These are phyloP conservation scores for Zymoseptoria crescenta DNA, from an alignment of 2,329 filamentous ascomycete genomes.

Conservation along the genomic window DNA sequence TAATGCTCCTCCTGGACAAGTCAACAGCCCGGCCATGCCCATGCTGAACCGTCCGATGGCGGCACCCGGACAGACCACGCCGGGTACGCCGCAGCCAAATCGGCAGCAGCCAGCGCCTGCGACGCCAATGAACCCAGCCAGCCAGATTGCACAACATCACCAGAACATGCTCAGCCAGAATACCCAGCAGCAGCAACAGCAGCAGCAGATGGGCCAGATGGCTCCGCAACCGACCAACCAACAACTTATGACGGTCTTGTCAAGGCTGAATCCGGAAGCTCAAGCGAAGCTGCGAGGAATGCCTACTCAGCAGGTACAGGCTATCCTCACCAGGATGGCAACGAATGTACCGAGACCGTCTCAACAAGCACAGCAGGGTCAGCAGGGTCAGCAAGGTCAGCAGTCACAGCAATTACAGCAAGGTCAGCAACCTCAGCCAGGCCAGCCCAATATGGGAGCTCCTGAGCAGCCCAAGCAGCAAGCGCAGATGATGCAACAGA, in stretches of 20 bases:
- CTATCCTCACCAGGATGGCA: conserved; percentile 8
- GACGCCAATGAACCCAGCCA: conserved; percentile 20
- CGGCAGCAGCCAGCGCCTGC: conserved; percentile 21
- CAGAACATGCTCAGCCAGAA: conserved; percentile 28
- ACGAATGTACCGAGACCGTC: conserved; percentile 7
- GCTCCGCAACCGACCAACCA: conserved; percentile 4
- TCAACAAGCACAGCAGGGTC: background rate
- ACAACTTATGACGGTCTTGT: background rate
- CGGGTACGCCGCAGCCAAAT: conserved; percentile 28
- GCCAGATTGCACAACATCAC: conserved; percentile 24
- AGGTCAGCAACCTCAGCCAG: background rate
- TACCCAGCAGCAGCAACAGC: conserved; percentile 28
- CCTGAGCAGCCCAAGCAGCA: conserved; percentile 1
- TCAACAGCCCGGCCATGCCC: conserved; percentile 39
- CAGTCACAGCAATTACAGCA: background rate
- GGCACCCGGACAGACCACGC: conserved; percentile 35
- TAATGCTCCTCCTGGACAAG: conserved; percentile 16
- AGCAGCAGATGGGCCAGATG: conserved; percentile 9
- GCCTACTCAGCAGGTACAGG: conserved; percentile 10
- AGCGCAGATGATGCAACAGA: conserved; percentile 9
- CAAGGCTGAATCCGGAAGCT: conserved; percentile 10
- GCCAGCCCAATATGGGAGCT: conserved; percentile 1
- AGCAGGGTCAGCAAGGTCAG: conserved; percentile 1
- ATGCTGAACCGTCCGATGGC: conserved; percentile 43
- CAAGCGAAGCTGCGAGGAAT: conserved; percentile 13